Evolutionary conservation across 2,329 filamentous ascomycete genomes (phyloP).

Genomic region (Apiospora rasikravindrae): DNA sequence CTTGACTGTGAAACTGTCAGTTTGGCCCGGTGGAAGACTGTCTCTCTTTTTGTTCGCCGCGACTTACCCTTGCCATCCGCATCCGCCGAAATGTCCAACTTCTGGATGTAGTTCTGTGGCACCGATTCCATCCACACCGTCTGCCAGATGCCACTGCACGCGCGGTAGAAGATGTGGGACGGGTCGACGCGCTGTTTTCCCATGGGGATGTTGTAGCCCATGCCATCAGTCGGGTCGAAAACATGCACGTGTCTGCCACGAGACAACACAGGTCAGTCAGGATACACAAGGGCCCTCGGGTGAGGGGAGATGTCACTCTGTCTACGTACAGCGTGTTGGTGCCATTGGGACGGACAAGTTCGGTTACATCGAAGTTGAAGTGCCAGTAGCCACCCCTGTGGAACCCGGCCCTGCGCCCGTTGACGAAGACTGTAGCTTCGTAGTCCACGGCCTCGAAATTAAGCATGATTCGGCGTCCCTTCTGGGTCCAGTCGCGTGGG

Average conservation of each 20-base stretch:
- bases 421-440: conserved; percentile 62
- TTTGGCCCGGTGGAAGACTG: background rate
- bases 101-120: conserved; percentile 60
- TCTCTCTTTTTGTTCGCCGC: background rate
- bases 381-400: conserved; percentile 67
- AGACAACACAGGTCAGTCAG: background rate
- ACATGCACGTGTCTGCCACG: conserved; percentile 64
- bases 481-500: conserved; percentile 48
- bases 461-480: conserved; percentile 49
- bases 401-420: conserved; percentile 55
- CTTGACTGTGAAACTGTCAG: conserved; percentile 48
- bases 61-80: conserved; percentile 57
- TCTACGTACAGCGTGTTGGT: conserved; percentile 59
- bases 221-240: conserved; percentile 68
- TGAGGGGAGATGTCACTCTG: background rate
- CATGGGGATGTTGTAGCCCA: conserved; percentile 61
- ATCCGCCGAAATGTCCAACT: conserved; percentile 63
- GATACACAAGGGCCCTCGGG: background rate
- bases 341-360: conserved; percentile 44
- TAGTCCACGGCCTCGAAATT: conserved; percentile 67
- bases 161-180: conserved; percentile 70
- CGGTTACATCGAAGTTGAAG: conserved; percentile 65
- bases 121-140: conserved; percentile 73
- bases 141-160: conserved; percentile 78
- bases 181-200: conserved; percentile 67